A percentile compares a stretch with the other conserved stretches of the same genome.
phyloP scores from a whole-genome alignment of 257 asterid species.

The Nicotiana noctiflora region DNA sequence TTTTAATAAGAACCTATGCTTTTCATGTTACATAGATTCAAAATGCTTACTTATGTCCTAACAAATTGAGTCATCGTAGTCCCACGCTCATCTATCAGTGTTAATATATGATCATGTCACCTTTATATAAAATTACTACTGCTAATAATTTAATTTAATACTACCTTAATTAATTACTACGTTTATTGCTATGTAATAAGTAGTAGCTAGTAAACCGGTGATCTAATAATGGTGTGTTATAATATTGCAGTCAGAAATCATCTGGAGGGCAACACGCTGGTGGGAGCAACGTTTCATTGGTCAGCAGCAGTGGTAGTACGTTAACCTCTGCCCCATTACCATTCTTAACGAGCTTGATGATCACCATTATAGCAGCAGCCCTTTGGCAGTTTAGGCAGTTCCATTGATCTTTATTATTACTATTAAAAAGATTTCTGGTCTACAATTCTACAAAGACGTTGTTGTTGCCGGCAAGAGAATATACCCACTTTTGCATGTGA shows the following conservation, averaged over 20 bases:
- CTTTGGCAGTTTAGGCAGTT: conserved; percentile 15
- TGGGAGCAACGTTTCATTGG: conserved; percentile 25
- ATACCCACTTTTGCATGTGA: too few species aligned
- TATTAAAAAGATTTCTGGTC: not conserved
- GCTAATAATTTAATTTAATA: not conserved
- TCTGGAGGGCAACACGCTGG: conserved; percentile 32
- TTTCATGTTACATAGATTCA: conserved; percentile 8
- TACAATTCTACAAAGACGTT: too few species aligned
- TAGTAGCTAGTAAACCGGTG: too few species aligned
- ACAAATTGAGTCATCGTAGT: not conserved
- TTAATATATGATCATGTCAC: not conserved
- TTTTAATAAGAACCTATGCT: not conserved
- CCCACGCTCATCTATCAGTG: not conserved
- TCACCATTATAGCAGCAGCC: not conserved
- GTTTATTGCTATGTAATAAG: too few species aligned
- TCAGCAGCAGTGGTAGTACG: conserved; percentile 24
- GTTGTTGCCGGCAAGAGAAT: too few species aligned
- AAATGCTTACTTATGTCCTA: not conserved
- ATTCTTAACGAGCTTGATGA: not conserved
- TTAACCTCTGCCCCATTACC: not conserved
- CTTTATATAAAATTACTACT: not conserved
- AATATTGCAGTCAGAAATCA: conserved; percentile 46
- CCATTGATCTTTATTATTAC: not conserved
- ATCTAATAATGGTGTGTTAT: not conserved
- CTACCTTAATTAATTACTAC: not conserved